A percentile compares a stretch with the other conserved stretches of the same genome.
Conservation (phyloP, 176 grass and related monocot species). For the Panicum miliaceum region DNA sequence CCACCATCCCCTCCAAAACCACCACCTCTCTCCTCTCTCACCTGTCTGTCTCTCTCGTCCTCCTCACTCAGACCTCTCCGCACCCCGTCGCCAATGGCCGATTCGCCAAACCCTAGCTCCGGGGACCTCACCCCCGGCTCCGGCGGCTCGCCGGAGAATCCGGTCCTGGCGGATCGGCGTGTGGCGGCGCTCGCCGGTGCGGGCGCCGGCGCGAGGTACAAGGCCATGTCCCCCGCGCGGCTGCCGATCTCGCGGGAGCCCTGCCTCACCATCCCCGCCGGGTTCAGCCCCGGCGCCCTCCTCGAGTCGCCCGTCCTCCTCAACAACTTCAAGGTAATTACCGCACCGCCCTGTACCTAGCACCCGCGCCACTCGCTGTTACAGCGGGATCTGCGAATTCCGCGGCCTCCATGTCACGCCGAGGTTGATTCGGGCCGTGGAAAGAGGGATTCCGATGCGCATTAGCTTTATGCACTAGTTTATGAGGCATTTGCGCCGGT, state of each 20-base stretch:
- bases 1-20: constrained; percentile 47
- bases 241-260: constrained; percentile 85
- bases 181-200: constrained; percentile 55
- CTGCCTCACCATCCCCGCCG: constrained; percentile 86
- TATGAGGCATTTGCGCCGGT: constrained; percentile 37
- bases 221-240: constrained; percentile 89
- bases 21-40: background rate
- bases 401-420: constrained; percentile 32
- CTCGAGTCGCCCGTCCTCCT: constrained; percentile 94
- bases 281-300: constrained; percentile 79
- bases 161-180: constrained; percentile 48
- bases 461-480: constrained; percentile 51
- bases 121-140: constrained; percentile 29
- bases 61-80: constrained; percentile 33
- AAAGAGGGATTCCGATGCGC: constrained; percentile 64
- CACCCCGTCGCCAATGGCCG: constrained; percentile 44
- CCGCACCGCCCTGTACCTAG: background rate
- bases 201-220: constrained; percentile 77
- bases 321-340: constrained; percentile 79
- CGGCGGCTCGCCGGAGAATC: constrained; percentile 53
- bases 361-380: constrained; percentile 6
- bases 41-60: background rate
- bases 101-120: constrained; percentile 60
- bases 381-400: constrained; percentile 56
- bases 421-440: constrained; percentile 35